Percentiles rank a stretch among this genome's conserved stretches.
These are phyloP conservation scores for Spiromastix sp. DNA, from an alignment of 2,329 filamentous ascomycete genomes.

Conservation along the genomic window DNA sequence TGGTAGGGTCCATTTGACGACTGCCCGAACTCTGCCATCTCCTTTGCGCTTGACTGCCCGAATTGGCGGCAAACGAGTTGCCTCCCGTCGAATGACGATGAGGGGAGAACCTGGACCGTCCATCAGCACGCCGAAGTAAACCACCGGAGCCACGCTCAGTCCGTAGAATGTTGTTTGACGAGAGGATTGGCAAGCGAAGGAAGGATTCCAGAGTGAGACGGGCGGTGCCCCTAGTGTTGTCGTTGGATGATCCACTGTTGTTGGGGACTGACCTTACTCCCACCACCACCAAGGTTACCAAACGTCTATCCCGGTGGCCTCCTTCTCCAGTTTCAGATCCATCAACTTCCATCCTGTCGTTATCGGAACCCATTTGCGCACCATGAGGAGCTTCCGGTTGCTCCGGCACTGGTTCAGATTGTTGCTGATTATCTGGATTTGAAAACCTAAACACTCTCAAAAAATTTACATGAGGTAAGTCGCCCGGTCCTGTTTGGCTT, in stretches of 20 bases:
- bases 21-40: constrained; percentile 24
- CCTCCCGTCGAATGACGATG: constrained; percentile 46
- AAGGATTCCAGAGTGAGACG: constrained; percentile 35
- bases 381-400: too few relatives aligned
- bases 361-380: constrained; percentile 14
- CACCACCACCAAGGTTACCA: constrained; percentile 60
- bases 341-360: constrained; percentile 30
- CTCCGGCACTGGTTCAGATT: too few relatives aligned
- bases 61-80: constrained; percentile 36
- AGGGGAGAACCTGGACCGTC: constrained; percentile 44
- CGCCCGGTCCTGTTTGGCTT: constrained; percentile 25
- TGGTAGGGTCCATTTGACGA: too few relatives aligned
- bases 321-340: constrained; percentile 22
- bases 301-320: constrained; percentile 42
- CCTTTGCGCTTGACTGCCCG: constrained; percentile 45
- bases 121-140: constrained; percentile 43
- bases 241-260: constrained; percentile 33
- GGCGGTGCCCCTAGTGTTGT: constrained; percentile 27
- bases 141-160: constrained; percentile 37
- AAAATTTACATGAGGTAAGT: constrained; percentile 52
- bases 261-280: constrained; percentile 57
- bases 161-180: constrained; percentile 32
- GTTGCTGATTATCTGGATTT: constrained; percentile 34
- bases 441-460: constrained; percentile 60
- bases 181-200: constrained; percentile 35